phyloP scores from a whole-genome alignment of 2,329 filamentous ascomycete genomes.

The Scortechinia acanthostroma region DNA sequence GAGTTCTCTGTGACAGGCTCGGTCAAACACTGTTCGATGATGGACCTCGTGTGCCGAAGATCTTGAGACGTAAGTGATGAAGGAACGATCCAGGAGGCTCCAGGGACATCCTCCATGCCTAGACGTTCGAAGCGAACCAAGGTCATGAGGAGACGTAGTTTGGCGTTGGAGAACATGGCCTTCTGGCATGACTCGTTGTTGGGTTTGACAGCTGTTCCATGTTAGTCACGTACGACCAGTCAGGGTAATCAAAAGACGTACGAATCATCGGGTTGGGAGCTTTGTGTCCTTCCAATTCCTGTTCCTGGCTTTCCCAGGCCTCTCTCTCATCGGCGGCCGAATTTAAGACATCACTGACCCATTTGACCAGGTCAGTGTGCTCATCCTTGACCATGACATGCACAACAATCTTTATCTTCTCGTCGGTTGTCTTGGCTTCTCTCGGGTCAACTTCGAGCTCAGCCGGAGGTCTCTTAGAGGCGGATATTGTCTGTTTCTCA shows the following conservation, averaged over 20 bases:
- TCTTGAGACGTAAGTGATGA: conserved; percentile 52
- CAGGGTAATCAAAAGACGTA: background rate
- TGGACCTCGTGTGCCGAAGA: conserved; percentile 55
- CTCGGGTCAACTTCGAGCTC: conserved; percentile 75
- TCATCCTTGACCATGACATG: background rate
- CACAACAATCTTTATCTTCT: conserved; percentile 74
- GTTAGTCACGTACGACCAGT: conserved; percentile 16
- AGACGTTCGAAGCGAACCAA: conserved; percentile 64
- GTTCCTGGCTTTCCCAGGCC: background rate
- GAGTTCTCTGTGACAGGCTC: conserved; percentile 69
- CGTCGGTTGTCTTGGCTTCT: conserved; percentile 56
- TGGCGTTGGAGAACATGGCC: conserved; percentile 82
- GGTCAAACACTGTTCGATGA: background rate
- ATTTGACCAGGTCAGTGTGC: background rate
- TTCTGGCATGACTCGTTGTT: conserved; percentile 60
- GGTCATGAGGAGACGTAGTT: conserved; percentile 77
- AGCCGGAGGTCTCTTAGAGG: conserved; percentile 57
- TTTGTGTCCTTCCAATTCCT: background rate
- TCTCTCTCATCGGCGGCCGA: background rate
- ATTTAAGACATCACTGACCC: background rate
- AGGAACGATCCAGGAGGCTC: conserved; percentile 43
- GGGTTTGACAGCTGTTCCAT: conserved; percentile 43
- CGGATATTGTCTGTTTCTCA: conserved; percentile 67
- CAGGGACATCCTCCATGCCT: conserved; percentile 44
- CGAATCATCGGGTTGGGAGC: conserved; percentile 2